Evolutionary conservation across 2,329 filamentous ascomycete species (phyloP).

Genomic region (Pseudocercospora macadamiae): DNA sequence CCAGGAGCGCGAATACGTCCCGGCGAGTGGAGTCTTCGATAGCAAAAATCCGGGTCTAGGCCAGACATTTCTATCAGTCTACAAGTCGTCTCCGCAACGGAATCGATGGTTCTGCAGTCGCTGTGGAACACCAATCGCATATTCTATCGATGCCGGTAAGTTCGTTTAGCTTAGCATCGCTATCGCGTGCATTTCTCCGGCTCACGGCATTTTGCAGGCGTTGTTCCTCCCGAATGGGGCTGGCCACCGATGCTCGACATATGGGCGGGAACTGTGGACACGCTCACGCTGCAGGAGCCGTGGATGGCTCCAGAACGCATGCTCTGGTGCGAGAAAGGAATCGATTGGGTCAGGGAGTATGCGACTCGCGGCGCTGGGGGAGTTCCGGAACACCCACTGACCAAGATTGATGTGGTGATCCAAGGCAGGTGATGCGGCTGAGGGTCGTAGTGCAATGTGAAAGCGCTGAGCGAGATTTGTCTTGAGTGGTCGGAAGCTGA

Average conservation of each 20-base stretch:
- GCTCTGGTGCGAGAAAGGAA: constrained; percentile 23
- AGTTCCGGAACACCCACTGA: constrained; percentile 8
- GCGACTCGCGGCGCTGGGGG: background rate
- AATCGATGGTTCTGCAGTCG: constrained; percentile 19
- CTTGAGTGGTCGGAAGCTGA: background rate
- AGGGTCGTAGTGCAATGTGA: background rate
- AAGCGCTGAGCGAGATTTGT: background rate
- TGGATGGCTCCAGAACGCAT: constrained; percentile 23
- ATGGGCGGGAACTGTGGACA: constrained; percentile 26
- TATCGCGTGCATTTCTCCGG: background rate
- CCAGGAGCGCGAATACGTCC: background rate
- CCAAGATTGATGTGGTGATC: constrained; percentile 8
- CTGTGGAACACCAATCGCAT: constrained; percentile 19
- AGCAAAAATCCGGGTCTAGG: background rate
- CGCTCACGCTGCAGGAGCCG: constrained; percentile 18
- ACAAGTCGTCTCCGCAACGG: constrained; percentile 14
- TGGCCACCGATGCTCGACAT: constrained; percentile 25
- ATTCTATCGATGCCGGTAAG: constrained; percentile 12
- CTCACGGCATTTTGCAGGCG: background rate
- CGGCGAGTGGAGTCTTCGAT: constrained; percentile 9
- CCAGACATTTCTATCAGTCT: constrained; percentile 5
- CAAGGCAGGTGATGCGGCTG: background rate
- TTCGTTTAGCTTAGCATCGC: background rate
- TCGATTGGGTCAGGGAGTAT: constrained; percentile 15
- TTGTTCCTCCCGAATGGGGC: constrained; percentile 13